Conservation (phyloP, 108 stramenopile genomes). For the Hondaea fermentalgiana region DNA sequence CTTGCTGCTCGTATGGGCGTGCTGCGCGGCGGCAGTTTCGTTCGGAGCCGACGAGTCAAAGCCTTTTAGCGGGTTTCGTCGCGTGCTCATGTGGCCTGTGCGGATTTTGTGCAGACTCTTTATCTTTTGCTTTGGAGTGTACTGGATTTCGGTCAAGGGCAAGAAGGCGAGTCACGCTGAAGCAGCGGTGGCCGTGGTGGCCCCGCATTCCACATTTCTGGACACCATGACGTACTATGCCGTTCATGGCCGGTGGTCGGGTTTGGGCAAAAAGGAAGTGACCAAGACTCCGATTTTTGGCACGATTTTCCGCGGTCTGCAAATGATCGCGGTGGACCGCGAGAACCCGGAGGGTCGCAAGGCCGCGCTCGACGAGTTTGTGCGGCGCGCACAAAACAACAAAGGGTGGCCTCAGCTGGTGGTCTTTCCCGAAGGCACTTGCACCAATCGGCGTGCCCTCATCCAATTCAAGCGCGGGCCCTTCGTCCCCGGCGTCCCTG, state of each 20-base stretch:
- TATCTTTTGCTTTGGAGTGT: background rate
- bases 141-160: slow-evolving; percentile 10
- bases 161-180: background rate
- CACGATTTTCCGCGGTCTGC: background rate
- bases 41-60: background rate
- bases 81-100: background rate
- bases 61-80: background rate
- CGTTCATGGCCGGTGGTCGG: background rate
- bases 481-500: slow-evolving; percentile 40
- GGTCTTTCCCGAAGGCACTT: slow-evolving; percentile 50
- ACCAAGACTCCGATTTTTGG: background rate
- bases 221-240: background rate
- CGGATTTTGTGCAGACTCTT: background rate
- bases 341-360: background rate
- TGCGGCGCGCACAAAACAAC: background rate
- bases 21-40: background rate
- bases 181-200: background rate
- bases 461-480: slow-evolving; percentile 40
- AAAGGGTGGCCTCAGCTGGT: slow-evolving; percentile 12
- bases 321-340: background rate
- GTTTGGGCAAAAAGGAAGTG: background rate
- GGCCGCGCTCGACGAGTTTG: background rate
- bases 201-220: background rate
- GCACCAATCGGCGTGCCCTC: slow-evolving; percentile 36
- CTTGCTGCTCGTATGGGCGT: background rate